phyloP scores from a whole-genome alignment of 2,329 filamentous ascomycete species.

The Ploettnerulaceae sp. region DNA sequence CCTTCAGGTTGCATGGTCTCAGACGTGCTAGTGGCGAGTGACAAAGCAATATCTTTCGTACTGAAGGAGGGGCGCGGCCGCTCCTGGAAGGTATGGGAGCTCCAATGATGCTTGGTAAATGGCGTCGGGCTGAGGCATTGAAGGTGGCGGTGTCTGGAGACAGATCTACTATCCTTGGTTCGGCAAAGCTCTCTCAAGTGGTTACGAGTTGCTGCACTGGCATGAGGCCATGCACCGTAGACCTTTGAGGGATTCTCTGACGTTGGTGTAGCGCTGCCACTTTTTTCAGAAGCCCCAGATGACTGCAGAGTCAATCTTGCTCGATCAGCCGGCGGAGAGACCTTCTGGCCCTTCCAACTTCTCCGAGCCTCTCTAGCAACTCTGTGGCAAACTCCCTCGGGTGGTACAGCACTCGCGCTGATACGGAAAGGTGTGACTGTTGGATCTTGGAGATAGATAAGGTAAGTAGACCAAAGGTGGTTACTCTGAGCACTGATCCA shows the following conservation, averaged over 20 bases:
- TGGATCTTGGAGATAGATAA: slow-evolving; percentile 61
- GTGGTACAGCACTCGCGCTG: slow-evolving; percentile 58
- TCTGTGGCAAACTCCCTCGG: slow-evolving; percentile 58
- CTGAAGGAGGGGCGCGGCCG: slow-evolving; percentile 44
- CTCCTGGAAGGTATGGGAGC: slow-evolving; percentile 42
- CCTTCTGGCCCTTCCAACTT: slow-evolving; percentile 60
- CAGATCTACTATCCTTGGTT: slow-evolving; percentile 43
- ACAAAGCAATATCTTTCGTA: slow-evolving; percentile 58
- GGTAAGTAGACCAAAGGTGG: slow-evolving; percentile 62
- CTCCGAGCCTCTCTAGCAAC: slow-evolving; percentile 62
- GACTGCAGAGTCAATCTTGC: slow-evolving; percentile 3
- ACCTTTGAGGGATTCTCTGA: slow-evolving; percentile 41
- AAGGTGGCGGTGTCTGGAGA: slow-evolving; percentile 42
- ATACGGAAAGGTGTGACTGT: slow-evolving; percentile 62
- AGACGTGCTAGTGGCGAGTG: slow-evolving; percentile 57
- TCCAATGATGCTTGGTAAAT: slow-evolving; percentile 47
- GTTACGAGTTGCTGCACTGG: slow-evolving; percentile 55
- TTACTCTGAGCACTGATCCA: slow-evolving; percentile 63
- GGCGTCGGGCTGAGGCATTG: slow-evolving; percentile 51
- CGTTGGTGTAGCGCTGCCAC: slow-evolving; percentile 53
- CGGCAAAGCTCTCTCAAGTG: slow-evolving; percentile 61
- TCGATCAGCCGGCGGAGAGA: slow-evolving; percentile 19
- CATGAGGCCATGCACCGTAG: slow-evolving; percentile 59
- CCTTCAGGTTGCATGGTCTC: slow-evolving; percentile 61
- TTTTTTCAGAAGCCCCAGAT: slow-evolving; percentile 36